These are phyloP conservation scores for Cordyceps javanica DNA, from an alignment of 2,329 filamentous ascomycete genomes.

Conservation along the genomic window DNA sequence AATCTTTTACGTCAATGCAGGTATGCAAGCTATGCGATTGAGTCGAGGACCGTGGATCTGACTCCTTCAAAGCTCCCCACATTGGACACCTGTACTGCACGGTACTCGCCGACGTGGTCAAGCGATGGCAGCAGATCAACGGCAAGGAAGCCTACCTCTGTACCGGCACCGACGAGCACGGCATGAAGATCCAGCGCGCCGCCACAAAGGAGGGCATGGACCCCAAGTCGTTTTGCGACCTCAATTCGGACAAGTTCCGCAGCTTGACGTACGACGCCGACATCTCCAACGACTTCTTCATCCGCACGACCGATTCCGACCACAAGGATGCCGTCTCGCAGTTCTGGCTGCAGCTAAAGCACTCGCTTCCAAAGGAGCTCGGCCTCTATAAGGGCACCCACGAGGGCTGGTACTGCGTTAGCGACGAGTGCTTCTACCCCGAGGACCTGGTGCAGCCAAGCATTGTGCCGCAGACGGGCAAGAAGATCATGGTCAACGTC, in stretches of 20 bases:
- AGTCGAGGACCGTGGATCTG: constrained; percentile 10
- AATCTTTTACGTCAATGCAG: constrained; percentile 98
- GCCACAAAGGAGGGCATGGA: constrained; percentile 63
- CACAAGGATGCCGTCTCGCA: constrained; percentile 82
- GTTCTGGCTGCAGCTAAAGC: constrained; percentile 75
- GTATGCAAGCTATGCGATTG: constrained; percentile 35
- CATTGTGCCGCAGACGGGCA: constrained; percentile 73
- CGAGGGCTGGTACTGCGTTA: constrained; percentile 93
- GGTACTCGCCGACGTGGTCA: constrained; percentile 83
- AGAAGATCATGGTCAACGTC: constrained; percentile 72
- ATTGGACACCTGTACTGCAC: constrained; percentile 93
- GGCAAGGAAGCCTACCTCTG: constrained; percentile 66
- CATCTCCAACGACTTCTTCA: constrained; percentile 77
- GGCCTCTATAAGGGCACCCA: constrained; percentile 82
- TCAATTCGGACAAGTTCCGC: constrained; percentile 72
- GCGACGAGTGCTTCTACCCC: constrained; percentile 95
- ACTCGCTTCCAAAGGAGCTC: constrained; percentile 48
- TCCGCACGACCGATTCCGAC: constrained; percentile 79
- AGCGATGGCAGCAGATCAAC: constrained; percentile 79
- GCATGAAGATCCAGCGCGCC: constrained; percentile 92
- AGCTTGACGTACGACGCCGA: constrained; percentile 63
- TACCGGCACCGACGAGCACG: constrained; percentile 96
- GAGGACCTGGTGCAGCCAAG: constrained; percentile 65
- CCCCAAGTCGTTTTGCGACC: constrained; percentile 83
- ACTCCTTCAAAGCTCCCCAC: constrained; percentile 64